Percentiles rank a stretch among this genome's conserved stretches.
phyloP scores from a whole-genome alignment of 1,284 basidiomycete species.

The Cyathus olla region DNA sequence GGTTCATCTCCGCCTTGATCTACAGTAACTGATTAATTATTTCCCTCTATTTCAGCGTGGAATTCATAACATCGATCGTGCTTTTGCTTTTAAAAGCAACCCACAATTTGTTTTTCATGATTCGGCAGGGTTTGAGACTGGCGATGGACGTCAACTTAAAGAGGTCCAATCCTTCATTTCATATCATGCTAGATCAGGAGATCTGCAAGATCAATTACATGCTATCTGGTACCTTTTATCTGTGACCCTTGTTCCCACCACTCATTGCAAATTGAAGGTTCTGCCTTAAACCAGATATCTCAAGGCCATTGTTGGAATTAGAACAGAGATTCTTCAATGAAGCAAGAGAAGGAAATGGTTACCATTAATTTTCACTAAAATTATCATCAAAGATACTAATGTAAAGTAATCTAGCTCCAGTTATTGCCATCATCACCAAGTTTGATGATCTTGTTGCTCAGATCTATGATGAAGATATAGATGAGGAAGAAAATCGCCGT shows the following conservation, averaged over 20 bases:
- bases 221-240: conserved; percentile 28
- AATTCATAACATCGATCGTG: conserved; percentile 40
- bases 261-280: conserved; percentile 16
- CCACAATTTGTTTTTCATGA: conserved; percentile 38
- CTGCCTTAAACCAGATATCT: conserved; percentile 24
- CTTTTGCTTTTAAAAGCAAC: conserved; percentile 38
- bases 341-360: conserved; percentile 19
- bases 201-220: conserved; percentile 29
- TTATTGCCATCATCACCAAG: conserved; percentile 39
- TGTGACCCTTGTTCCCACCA: neutral
- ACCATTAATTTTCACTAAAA: neutral
- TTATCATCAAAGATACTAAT: neutral
- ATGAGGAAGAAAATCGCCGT: conserved; percentile 13
- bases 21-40: neutral
- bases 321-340: conserved; percentile 31
- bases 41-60: conserved; percentile 28
- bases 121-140: conserved; percentile 33
- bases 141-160: conserved; percentile 20
- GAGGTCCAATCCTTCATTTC: conserved; percentile 25
- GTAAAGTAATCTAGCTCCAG: conserved; percentile 22
- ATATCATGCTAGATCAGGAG: conserved; percentile 8
- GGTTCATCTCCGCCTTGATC: neutral
- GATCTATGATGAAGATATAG: conserved; percentile 12
- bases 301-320: conserved; percentile 19
- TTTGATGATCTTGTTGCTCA: conserved; percentile 25